These are phyloP conservation scores for Terana coerulea DNA, from an alignment of 768 basidiomycete species.

Conservation along the genomic window DNA sequence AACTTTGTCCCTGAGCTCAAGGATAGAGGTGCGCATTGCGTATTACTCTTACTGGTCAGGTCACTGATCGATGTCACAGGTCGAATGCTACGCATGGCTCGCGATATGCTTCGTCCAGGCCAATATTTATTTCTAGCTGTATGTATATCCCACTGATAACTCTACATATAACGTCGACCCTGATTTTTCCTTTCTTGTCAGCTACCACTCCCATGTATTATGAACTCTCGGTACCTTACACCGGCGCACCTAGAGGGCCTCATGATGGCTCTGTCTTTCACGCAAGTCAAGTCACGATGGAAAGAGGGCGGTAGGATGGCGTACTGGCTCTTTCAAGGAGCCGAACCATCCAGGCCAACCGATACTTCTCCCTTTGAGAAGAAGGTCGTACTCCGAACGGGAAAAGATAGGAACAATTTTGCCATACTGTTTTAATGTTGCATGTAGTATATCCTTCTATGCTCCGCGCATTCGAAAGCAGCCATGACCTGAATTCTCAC, in stretches of 20 bases:
- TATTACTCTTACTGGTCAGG: background rate
- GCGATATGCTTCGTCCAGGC: constrained; percentile 46
- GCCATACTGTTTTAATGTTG: constrained; percentile 41
- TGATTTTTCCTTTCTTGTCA: constrained; percentile 26
- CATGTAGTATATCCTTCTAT: background rate
- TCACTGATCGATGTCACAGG: constrained; percentile 38
- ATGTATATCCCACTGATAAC: constrained; percentile 25
- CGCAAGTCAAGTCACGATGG: constrained; percentile 55
- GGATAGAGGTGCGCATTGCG: constrained; percentile 74
- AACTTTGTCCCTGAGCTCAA: constrained; percentile 80
- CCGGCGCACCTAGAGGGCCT: constrained; percentile 51
- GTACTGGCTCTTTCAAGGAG: constrained; percentile 78
- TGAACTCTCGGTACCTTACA: constrained; percentile 82
- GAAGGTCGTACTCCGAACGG: constrained; percentile 59
- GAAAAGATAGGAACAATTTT: constrained; percentile 76
- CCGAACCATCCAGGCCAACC: constrained; percentile 11
- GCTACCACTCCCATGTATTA: constrained; percentile 83
- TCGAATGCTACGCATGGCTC: constrained; percentile 63
- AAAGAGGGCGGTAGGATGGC: constrained; percentile 76
- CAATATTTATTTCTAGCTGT: constrained; percentile 74
- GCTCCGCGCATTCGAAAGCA: too few species aligned
- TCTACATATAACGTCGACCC: background rate
- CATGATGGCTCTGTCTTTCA: constrained; percentile 65
- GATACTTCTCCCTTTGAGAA: constrained; percentile 35
- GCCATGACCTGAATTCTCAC: too few species aligned